phyloP scores from a whole-genome alignment of 2,329 filamentous ascomycete species.

The Waltergamsia citrina region DNA sequence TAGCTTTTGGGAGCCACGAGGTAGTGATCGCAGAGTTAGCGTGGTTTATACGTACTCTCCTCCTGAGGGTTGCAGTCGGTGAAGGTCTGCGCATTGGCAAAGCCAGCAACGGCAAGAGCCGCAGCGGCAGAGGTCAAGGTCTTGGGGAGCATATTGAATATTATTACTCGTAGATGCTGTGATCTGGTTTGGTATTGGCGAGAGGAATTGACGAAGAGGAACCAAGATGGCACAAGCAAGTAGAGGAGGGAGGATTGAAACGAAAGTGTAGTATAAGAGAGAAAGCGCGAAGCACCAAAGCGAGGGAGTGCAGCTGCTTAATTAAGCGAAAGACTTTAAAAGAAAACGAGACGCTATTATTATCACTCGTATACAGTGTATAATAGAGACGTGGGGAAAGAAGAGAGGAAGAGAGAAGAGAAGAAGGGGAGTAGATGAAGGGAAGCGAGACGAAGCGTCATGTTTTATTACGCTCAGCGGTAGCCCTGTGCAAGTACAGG shows the following conservation, averaged over 20 bases:
- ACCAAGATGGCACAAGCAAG: constrained; percentile 1
- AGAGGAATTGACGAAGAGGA: background rate
- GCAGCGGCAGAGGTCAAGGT: constrained; percentile 32
- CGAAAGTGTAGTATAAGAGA: constrained; percentile 1
- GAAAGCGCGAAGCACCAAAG: constrained; percentile 1
- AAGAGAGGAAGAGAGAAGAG: background rate
- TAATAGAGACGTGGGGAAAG: background rate
- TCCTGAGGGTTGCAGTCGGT: constrained; percentile 46
- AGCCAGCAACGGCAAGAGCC: constrained; percentile 36
- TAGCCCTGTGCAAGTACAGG: no score
- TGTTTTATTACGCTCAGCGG: constrained; percentile 2
- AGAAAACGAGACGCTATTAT: background rate
- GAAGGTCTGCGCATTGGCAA: constrained; percentile 46
- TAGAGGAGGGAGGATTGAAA: constrained; percentile 1
- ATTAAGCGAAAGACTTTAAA: constrained; percentile 3
- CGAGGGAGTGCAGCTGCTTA: constrained; percentile 1
- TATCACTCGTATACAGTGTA: no score
- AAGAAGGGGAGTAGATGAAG: background rate
- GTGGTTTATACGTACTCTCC: constrained; percentile 28
- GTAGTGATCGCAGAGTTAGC: background rate
- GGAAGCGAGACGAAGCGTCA: background rate
- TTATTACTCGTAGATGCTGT: constrained; percentile 1
- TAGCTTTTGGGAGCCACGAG: constrained; percentile 8
- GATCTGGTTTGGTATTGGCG: background rate
- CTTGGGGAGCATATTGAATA: constrained; percentile 30